Evolutionary conservation across 352 stramenopile species (phyloP).

Genomic region (Phytophthora pseudosyringae): DNA sequence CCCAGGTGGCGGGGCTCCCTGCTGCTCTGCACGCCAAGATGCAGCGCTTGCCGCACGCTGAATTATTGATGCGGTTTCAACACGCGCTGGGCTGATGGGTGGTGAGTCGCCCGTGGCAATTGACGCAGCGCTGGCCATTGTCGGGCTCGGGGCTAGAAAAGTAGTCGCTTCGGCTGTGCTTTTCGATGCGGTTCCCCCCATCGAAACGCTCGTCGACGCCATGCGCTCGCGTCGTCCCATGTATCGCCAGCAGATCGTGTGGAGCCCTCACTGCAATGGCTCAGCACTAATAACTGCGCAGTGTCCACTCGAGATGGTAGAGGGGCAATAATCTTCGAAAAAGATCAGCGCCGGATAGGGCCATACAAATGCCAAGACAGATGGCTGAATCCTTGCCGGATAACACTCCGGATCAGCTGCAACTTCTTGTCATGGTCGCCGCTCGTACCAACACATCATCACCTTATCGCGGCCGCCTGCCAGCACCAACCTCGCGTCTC

Average conservation of each 20-base stretch:
- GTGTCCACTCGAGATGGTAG: constrained; percentile 27
- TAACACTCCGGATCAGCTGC: constrained; percentile 16
- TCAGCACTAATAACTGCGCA: constrained; percentile 1
- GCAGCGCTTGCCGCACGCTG: constrained; percentile 7
- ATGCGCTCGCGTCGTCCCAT: not conserved
- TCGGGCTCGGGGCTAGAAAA: not conserved
- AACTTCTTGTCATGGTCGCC: not conserved
- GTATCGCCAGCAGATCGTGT: not conserved
- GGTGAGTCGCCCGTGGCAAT: constrained; percentile 8
- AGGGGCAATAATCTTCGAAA: constrained; percentile 35
- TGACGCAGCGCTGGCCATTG: constrained; percentile 13
- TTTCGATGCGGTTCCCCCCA: constrained; percentile 1
- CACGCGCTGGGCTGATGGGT: constrained; percentile 18
- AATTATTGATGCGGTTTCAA: constrained; percentile 32
- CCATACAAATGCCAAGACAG: constrained; percentile 22
- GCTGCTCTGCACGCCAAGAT: constrained; percentile 9
- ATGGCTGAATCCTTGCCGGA: constrained; percentile 19
- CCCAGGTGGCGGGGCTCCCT: constrained; percentile 21
- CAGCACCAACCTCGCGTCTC: not conserved
- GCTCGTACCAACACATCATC: not conserved
- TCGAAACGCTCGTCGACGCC: constrained; percentile 16
- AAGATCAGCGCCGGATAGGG: constrained; percentile 31
- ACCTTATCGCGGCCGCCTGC: not conserved
- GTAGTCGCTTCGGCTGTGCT: not conserved
- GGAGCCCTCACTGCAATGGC: constrained; percentile 14